phyloP scores from a whole-genome alignment of 768 basidiomycete genomes.

The Phylloporus sp. region DNA sequence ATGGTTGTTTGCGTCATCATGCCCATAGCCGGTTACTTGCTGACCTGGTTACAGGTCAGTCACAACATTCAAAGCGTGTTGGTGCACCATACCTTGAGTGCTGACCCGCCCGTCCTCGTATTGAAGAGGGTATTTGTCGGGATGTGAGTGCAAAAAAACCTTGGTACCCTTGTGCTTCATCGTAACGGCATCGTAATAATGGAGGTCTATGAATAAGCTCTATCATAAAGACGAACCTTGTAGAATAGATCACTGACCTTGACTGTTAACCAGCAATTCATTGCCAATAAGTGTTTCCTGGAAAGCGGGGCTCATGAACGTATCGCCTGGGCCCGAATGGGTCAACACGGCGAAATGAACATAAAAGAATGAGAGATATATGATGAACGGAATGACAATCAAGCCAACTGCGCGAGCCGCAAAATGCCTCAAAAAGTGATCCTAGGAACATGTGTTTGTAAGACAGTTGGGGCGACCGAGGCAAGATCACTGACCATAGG shows the following conservation, averaged over 20 bases:
- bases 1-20: conserved; percentile 90
- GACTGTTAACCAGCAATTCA: conserved; percentile 85
- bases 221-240: not conserved
- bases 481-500: conserved; percentile 55
- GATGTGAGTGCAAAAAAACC: conserved; percentile 89
- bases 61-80: not conserved
- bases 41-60: conserved; percentile 51
- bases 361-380: conserved; percentile 96
- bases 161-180: conserved; percentile 92
- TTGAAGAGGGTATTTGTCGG: conserved; percentile 83
- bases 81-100: conserved; percentile 61
- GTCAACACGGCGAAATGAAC: conserved; percentile 87
- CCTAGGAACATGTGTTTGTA: conserved; percentile 39
- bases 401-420: conserved; percentile 76
- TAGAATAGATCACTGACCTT: conserved; percentile 54
- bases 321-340: conserved; percentile 87
- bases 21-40: conserved; percentile 93
- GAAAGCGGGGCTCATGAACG: conserved; percentile 97
- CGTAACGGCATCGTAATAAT: conserved; percentile 85
- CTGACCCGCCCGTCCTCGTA: conserved; percentile 96
- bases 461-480: not conserved
- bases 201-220: conserved; percentile 62
- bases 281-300: conserved; percentile 93
- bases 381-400: conserved; percentile 80
- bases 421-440: conserved; percentile 88